These are phyloP conservation scores for Aspergillus sp. DNA, from an alignment of 2,329 filamentous ascomycete genomes.

Conservation along the genomic window DNA sequence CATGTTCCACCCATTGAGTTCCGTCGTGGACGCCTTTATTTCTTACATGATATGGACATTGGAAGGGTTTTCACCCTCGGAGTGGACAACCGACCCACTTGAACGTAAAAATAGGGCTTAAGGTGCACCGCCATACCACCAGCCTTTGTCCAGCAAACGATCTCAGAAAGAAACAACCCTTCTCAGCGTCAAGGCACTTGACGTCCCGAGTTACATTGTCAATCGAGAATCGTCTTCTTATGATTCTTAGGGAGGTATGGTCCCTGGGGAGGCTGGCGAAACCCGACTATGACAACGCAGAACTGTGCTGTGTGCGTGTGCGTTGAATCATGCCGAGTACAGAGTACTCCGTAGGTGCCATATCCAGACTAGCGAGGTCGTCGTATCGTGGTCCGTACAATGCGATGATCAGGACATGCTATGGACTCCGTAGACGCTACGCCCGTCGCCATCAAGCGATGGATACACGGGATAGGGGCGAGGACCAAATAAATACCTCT, in stretches of 20 bases:
- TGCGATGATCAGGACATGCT: too few species aligned
- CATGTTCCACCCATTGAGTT: background rate
- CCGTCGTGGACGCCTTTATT: background rate
- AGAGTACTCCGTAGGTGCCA: too few species aligned
- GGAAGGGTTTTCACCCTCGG: background rate
- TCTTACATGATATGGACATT: background rate
- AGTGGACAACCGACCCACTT: constrained; percentile 6
- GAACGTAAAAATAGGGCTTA: constrained; percentile 9
- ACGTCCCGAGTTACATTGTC: background rate
- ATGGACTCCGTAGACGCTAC: too few species aligned
- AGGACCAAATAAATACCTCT: background rate
- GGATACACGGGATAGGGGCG: background rate
- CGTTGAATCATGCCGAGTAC: too few species aligned
- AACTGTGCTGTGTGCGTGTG: too few species aligned
- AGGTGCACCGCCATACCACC: constrained; percentile 9
- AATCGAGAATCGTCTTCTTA: too few species aligned
- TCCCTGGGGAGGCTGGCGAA: too few species aligned
- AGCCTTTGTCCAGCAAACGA: background rate
- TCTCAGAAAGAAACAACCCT: constrained; percentile 4
- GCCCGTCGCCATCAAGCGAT: too few species aligned
- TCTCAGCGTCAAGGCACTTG: background rate
- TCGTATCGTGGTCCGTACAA: too few species aligned
- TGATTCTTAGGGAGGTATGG: too few species aligned
- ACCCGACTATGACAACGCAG: too few species aligned
- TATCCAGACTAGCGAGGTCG: too few species aligned